Conservation (phyloP, 495 filamentous ascomycete genomes). For the Annulohypoxylon moriforme region DNA sequence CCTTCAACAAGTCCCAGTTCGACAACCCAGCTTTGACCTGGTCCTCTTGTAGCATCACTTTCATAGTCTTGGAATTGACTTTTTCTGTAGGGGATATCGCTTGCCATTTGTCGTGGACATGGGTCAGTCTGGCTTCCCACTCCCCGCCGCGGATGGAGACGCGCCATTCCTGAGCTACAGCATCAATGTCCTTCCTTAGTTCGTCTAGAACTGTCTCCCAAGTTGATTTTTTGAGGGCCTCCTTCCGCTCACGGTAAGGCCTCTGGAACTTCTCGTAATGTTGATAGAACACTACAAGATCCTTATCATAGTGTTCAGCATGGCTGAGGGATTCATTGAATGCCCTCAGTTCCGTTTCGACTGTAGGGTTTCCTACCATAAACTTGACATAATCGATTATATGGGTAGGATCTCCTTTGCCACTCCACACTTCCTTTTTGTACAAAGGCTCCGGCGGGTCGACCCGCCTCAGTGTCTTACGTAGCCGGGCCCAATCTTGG, state of each 20-base stretch:
- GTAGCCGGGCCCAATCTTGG: conserved; percentile 64
- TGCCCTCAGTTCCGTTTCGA: conserved; percentile 61
- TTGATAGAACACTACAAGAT: conserved; percentile 44
- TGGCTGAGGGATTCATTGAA: conserved; percentile 46
- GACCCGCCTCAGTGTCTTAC: conserved; percentile 52
- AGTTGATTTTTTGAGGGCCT: conserved; percentile 40
- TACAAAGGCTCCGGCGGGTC: conserved; percentile 56
- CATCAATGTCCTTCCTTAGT: conserved; percentile 52
- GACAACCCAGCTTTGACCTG: conserved; percentile 56
- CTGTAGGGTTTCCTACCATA: conserved; percentile 63
- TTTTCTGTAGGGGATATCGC: conserved; percentile 53
- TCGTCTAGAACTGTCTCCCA: conserved; percentile 45
- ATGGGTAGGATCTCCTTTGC: conserved; percentile 58
- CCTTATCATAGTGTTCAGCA: conserved; percentile 38
- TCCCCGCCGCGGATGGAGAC: conserved; percentile 47
- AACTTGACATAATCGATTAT: conserved; percentile 83
- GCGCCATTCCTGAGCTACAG: conserved; percentile 49
- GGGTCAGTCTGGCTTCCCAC: conserved; percentile 55
- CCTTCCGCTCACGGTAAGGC: conserved; percentile 28
- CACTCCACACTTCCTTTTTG: conserved; percentile 49
- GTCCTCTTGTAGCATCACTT: conserved; percentile 58
- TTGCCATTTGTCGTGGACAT: conserved; percentile 58
- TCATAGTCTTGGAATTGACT: conserved; percentile 46
- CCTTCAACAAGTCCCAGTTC: conserved; percentile 69
- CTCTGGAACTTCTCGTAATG: conserved; percentile 37